phyloP scores from a whole-genome alignment of 2,329 filamentous ascomycete species.

The Periconia macrospinosa region DNA sequence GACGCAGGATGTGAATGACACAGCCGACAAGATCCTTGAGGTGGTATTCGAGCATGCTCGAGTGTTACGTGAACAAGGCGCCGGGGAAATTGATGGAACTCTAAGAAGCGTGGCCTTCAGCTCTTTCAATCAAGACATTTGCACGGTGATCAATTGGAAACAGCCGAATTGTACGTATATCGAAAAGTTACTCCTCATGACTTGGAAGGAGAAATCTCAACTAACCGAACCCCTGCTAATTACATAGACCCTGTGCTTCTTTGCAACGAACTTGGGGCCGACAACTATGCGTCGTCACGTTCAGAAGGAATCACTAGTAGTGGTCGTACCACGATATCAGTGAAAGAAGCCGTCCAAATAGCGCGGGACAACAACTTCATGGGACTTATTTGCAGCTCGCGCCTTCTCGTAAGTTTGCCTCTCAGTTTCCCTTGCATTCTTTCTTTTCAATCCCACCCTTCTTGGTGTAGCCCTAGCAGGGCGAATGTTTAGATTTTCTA shows the following conservation, averaged over 20 bases:
- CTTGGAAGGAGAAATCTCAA: background rate
- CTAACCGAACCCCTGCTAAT: constrained; percentile 10
- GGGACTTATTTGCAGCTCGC: constrained; percentile 89
- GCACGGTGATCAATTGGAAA: constrained; percentile 97
- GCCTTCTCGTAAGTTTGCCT: constrained; percentile 70
- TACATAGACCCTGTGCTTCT: constrained; percentile 79
- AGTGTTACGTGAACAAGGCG: constrained; percentile 61
- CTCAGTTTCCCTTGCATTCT: background rate
- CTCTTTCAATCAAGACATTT: constrained; percentile 86
- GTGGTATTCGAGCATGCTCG: constrained; percentile 92
- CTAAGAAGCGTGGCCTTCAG: constrained; percentile 91
- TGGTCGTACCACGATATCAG: constrained; percentile 75
- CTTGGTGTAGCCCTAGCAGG: constrained; percentile 4
- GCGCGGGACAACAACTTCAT: constrained; percentile 97
- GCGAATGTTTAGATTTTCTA: background rate
- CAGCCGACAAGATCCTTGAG: constrained; percentile 79
- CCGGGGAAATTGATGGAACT: constrained; percentile 59
- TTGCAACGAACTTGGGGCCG: constrained; percentile 84
- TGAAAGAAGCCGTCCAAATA: constrained; percentile 92
- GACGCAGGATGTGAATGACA: constrained; percentile 79
- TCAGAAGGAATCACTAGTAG: constrained; percentile 57
- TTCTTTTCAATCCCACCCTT: too few species aligned
- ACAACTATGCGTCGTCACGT: constrained; percentile 47
- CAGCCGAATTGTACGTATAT: constrained; percentile 84
- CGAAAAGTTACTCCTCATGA: background rate